Base-by-base conservation (phyloP, 2,329 filamentous ascomycete genomes). In the Cercospora sesami region DNA sequence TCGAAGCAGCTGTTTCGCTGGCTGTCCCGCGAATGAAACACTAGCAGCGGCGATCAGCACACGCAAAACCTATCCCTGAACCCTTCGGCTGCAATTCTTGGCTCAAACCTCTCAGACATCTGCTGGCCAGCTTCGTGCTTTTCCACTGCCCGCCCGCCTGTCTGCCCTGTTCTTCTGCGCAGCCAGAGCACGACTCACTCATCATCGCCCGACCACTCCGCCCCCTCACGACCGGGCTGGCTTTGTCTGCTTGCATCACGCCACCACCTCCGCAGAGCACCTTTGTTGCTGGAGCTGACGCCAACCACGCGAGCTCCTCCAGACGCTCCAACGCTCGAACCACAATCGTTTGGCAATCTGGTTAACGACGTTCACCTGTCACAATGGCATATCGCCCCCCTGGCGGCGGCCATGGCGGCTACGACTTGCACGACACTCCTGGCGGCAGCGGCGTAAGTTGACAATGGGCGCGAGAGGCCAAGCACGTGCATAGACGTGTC, bases 301-400 rank as follows among this genome's bases (percentile, higher is more conserved):
- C 26, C 28, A 16, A 57, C 28, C 53, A 21, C 12, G 18, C 42
- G 23, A 18, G 26, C 42, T 33, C n/a, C 26, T 30, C n/a, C 18
- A 28, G 26, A 53, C 39, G 48, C 45, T 23, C 18, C 61, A 8
- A 48, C 42, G 26, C 61, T 55, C 26, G 26, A 53, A 36, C 30
- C 48, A 64, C 31, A 51, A 57, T 39, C 30, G 31, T 57, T 58
- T 18, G 48, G 23, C 42, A 48, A 26, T 21, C 28, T 23, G 31
- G 18, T 26, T 30, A 58, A 16, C 30, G 23, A 26, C 26, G 1
- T 39, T 16, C 28, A 23, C 31, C 62, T 53, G 60, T 8, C 53
- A 71, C 39, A 65, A 79, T 79, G 77, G 77, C 77, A 59, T 78
- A 78, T 72, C 75, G 77, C 65, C 75, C 75, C 36, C 73, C 67